Base-by-base conservation (phyloP, 129 eudicot genomes). In the Tanacetum coccineum region DNA sequence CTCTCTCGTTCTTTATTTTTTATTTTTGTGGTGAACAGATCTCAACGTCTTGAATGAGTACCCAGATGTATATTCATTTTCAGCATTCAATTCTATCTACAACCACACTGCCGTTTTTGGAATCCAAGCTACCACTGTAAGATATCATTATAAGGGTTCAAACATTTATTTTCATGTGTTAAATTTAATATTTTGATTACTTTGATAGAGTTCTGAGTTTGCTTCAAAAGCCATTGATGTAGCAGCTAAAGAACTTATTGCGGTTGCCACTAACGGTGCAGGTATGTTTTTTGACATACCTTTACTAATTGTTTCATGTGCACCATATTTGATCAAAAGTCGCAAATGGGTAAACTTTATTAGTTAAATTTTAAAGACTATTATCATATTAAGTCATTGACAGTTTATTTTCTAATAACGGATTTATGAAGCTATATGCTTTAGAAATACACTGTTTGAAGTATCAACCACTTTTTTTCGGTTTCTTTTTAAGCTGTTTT, bases 111-210 rank as follows among this genome's bases (percentile, higher is more conserved):
- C 83, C 55, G 20, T 93, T 21, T 93, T 93, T 64, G 98, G 96
- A 74, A 88, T 93, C 75, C 86, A 78, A 69, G 91, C 78, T 32
- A 80, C 98, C 75, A 86, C 98, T 58, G 98, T 93, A 86, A 93
- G 96, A 28, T 22, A 26, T 52, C 56, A 30, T 19, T 40, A 45
- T 12, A 59, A 22, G 44, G 6, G 6, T 51, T 52, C 14, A 58
- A 18, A 13, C 57, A 54, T 45, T 28, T 32, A 26, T 20, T 67
- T 40, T 36, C n/a, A 13, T 28, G 53, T 66, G 18, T 65, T 63
- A 9, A 36, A 48, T 44, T 10, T 51, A 7, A 75, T 25, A 18
- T 4, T 9, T 50, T 39, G 17, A 28, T 32, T 30, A 58, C 50
- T 20, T 58, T 67, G 54, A 20, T 60, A 91, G 97, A 77, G 81